phyloP scores from a whole-genome alignment of 208 protist genomes.

The Zelonia costaricensis region DNA sequence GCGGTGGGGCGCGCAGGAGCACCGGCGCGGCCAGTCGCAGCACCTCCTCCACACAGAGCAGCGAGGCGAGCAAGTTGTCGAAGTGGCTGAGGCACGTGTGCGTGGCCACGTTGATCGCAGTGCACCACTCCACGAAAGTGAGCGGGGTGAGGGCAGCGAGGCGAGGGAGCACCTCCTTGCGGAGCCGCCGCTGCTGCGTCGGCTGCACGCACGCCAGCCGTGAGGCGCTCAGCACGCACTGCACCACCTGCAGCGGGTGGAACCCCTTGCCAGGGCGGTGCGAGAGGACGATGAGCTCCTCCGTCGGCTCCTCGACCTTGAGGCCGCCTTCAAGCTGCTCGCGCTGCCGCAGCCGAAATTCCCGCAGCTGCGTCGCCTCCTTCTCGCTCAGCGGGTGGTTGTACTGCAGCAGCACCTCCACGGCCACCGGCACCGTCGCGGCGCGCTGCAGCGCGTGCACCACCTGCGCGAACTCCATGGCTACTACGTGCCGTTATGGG shows the following conservation, averaged over 20 bases:
- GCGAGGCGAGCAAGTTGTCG: conserved; percentile 30
- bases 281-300: conserved; percentile 45
- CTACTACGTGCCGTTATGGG: not conserved
- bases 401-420: conserved; percentile 66
- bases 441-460: conserved; percentile 46
- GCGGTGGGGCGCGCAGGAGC: conserved; percentile 35
- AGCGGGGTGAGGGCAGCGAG: conserved; percentile 51
- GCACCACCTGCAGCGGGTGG: conserved; percentile 63
- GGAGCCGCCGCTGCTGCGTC: conserved; percentile 57
- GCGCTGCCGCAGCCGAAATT: conserved; percentile 38
- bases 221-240: conserved; percentile 66
- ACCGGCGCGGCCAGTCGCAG: conserved; percentile 50
- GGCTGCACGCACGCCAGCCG: conserved; percentile 51
- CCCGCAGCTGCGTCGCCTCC: conserved; percentile 59
- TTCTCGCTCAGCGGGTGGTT: conserved; percentile 74
- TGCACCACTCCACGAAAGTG: conserved; percentile 57
- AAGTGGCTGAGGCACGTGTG: conserved; percentile 32
- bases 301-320: conserved; percentile 44
- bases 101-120: conserved; percentile 30
- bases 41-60: conserved; percentile 66
- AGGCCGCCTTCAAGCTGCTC: conserved; percentile 69
- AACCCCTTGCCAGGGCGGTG: conserved; percentile 54
- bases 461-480: conserved; percentile 69
- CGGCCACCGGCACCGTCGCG: conserved; percentile 33
- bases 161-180: conserved; percentile 56